These are phyloP conservation scores for Arabis hirsuta DNA, from an alignment of 345 rosid species.

Conservation along the genomic window DNA sequence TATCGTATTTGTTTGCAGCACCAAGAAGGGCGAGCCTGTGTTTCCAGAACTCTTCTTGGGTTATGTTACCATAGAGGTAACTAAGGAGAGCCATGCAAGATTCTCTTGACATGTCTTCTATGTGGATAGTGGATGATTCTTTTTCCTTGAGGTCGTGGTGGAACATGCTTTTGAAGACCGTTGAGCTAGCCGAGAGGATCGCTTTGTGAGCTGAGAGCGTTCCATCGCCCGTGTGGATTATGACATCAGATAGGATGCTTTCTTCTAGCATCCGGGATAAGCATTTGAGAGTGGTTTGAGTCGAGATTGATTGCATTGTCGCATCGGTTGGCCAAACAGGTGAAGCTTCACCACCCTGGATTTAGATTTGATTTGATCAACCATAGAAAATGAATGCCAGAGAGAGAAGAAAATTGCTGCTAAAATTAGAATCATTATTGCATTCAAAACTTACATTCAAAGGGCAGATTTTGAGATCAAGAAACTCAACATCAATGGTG, in stretches of 20 bases:
- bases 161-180: conserved; percentile 91
- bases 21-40: conserved; percentile 77
- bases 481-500: conserved; percentile 88
- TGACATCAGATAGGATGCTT: conserved; percentile 72
- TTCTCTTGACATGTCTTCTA: conserved; percentile 83
- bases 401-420: neutral
- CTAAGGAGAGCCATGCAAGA: conserved; percentile 81
- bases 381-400: neutral
- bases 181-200: conserved; percentile 81
- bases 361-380: neutral
- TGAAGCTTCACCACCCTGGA: conserved; percentile 70
- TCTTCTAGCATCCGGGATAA: conserved; percentile 90
- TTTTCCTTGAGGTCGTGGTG: conserved; percentile 88
- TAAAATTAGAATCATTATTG: neutral
- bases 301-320: conserved; percentile 61
- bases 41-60: conserved; percentile 89
- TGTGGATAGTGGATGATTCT: conserved; percentile 78
- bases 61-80: conserved; percentile 82
- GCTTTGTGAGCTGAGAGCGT: conserved; percentile 84
- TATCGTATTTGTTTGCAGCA: conserved; percentile 88
- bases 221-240: conserved; percentile 78
- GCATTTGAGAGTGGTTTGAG: conserved; percentile 68
- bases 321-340: conserved; percentile 79
- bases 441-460: conserved; percentile 55
- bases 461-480: conserved; percentile 79